Conservation (phyloP, 106 monocot genomes). For the Allium sativum region DNA sequence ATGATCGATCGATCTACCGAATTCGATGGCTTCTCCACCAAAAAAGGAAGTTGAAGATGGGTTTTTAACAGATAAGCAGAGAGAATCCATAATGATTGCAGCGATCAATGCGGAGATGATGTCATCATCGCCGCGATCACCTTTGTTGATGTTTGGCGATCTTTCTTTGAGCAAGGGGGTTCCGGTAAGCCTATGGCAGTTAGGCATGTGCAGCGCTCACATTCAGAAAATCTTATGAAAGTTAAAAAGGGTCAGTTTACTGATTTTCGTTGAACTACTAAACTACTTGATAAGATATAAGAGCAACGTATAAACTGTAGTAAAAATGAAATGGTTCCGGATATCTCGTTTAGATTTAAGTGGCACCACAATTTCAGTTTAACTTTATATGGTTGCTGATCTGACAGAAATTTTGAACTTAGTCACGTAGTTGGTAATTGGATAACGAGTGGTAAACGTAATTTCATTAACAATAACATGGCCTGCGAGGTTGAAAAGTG, state of each 20-base stretch:
- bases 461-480: too few species aligned
- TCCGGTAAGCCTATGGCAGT: background rate
- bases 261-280: background rate
- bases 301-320: too few species aligned
- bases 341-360: too few species aligned
- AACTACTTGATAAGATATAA: too few species aligned
- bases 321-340: too few species aligned
- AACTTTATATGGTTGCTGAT: too few species aligned
- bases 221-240: constrained; percentile 45
- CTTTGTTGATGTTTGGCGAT: background rate
- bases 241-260: constrained; percentile 57
- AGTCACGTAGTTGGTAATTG: too few species aligned
- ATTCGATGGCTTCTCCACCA: constrained; percentile 37
- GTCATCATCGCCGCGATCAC: background rate
- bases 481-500: too few species aligned
- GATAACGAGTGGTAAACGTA: too few species aligned
- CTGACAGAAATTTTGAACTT: too few species aligned
- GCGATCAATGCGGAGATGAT: constrained; percentile 5
- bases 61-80: constrained; percentile 60
- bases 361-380: too few species aligned
- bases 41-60: background rate
- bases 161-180: background rate
- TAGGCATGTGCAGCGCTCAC: constrained; percentile 40
- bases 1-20: constrained; percentile 1
- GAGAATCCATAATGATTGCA: constrained; percentile 44